Percentiles rank a stretch among this genome's conserved stretches.
These are phyloP conservation scores for Penicillium sclerotigenum DNA, from an alignment of 2,329 filamentous ascomycete species.

Conservation along the genomic window DNA sequence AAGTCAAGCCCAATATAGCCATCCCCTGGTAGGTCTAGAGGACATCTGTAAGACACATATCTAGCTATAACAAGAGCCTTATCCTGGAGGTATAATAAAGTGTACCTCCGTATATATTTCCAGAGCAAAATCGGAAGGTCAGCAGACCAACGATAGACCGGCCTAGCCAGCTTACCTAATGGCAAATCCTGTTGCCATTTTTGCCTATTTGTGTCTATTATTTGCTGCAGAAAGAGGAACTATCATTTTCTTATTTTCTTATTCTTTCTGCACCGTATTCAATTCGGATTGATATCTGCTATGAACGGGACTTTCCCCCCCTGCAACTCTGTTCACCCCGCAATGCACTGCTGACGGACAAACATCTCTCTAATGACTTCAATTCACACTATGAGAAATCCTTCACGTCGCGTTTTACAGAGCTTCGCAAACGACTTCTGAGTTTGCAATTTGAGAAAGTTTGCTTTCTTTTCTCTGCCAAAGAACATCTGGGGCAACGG, in stretches of 20 bases:
- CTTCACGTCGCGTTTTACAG: background rate
- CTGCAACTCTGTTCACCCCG: background rate
- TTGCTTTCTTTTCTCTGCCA: background rate
- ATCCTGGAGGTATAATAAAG: background rate
- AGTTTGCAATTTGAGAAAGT: background rate
- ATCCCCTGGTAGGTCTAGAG: background rate
- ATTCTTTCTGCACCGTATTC: background rate
- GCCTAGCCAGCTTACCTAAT: conserved; percentile 6
- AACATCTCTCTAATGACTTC: background rate
- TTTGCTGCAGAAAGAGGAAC: conserved; percentile 1
- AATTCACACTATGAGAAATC: conserved; percentile 9
- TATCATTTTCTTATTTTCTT: background rate
- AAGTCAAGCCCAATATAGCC: background rate
- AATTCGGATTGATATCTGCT: background rate
- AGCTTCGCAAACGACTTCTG: background rate
- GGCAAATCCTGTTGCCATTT: background rate
- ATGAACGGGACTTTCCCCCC: conserved; percentile 5
- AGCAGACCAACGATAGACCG: conserved; percentile 5
- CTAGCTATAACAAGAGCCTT: background rate
- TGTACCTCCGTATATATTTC: no score
- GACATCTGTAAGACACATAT: background rate
- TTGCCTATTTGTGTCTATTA: conserved; percentile 4
- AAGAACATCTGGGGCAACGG: background rate
- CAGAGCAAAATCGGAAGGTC: conserved; percentile 1
- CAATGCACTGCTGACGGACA: conserved; percentile 6